Evolutionary conservation across 1,284 basidiomycete species (phyloP).

Genomic region (Boletus smithii): DNA sequence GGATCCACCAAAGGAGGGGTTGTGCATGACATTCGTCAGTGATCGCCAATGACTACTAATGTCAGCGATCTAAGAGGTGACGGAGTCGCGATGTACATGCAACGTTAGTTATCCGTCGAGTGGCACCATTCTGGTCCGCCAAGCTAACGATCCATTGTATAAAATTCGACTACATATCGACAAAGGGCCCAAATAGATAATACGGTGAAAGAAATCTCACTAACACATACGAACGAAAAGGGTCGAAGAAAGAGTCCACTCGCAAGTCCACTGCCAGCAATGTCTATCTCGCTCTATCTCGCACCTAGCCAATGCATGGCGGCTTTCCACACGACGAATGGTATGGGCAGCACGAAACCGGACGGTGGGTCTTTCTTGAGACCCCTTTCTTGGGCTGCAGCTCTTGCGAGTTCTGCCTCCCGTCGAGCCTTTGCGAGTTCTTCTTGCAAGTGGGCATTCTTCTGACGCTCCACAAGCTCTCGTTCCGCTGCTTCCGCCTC

Average conservation of each 20-base stretch:
- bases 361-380: conserved; percentile 28
- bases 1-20: neutral
- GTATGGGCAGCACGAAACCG: conserved; percentile 32
- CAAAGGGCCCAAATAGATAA: conserved; percentile 23
- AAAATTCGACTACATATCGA: conserved; percentile 3
- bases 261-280: neutral
- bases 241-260: neutral
- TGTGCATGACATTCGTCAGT: neutral
- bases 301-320: conserved; percentile 34
- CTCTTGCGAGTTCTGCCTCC: conserved; percentile 27
- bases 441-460: conserved; percentile 30
- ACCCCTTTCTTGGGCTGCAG: conserved; percentile 25
- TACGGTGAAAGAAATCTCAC: neutral
- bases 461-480: conserved; percentile 30
- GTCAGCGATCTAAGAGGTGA: too few species aligned
- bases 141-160: neutral
- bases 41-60: neutral
- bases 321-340: conserved; percentile 34
- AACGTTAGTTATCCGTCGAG: too few species aligned
- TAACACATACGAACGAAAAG: conserved; percentile 3
- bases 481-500: conserved; percentile 30
- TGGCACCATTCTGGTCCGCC: neutral
- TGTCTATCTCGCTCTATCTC: conserved; percentile 25
- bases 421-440: conserved; percentile 32
- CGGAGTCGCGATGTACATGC: too few species aligned